These are phyloP conservation scores for Babesia bovis DNA, from an alignment of 169 alveolate genomes.

Conservation along the genomic window DNA sequence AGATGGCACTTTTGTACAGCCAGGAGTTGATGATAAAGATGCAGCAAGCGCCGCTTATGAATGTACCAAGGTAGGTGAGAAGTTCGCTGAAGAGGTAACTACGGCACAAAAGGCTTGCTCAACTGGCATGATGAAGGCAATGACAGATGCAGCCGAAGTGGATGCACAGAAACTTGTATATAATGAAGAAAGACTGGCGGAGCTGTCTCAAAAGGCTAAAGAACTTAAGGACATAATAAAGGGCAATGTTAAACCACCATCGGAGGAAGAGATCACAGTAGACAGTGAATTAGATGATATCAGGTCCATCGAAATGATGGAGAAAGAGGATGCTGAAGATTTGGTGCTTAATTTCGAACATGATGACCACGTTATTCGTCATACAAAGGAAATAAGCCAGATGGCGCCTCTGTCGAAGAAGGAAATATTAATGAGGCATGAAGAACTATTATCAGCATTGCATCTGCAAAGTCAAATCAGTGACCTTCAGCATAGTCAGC, in stretches of 20 bases:
- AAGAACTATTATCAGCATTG: conserved; percentile 57
- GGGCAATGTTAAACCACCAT: conserved; percentile 6
- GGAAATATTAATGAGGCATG: conserved; percentile 45
- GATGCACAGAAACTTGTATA: conserved; percentile 55
- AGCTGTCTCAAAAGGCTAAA: conserved; percentile 55
- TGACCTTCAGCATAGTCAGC: conserved; percentile 61
- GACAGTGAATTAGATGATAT: conserved; percentile 5
- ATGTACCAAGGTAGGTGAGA: conserved; percentile 25
- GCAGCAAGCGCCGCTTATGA: background rate
- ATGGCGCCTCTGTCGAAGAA: conserved; percentile 21
- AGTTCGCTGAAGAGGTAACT: conserved; percentile 50
- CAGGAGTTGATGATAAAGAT: background rate
- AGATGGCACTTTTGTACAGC: background rate
- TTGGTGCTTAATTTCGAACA: background rate
- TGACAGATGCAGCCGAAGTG: conserved; percentile 57
- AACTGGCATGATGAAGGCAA: conserved; percentile 28
- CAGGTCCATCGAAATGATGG: background rate
- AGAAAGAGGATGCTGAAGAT: conserved; percentile 7
- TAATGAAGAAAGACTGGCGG: conserved; percentile 57
- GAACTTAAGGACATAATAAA: conserved; percentile 62
- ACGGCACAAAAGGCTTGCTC: conserved; percentile 31
- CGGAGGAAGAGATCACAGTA: conserved; percentile 2
- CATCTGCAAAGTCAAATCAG: conserved; percentile 61
- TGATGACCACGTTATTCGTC: conserved; percentile 16
- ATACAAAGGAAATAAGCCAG: conserved; percentile 18